These are phyloP conservation scores for Plasmopara viticola DNA, from an alignment of 352 stramenopile genomes.

Conservation along the genomic window DNA sequence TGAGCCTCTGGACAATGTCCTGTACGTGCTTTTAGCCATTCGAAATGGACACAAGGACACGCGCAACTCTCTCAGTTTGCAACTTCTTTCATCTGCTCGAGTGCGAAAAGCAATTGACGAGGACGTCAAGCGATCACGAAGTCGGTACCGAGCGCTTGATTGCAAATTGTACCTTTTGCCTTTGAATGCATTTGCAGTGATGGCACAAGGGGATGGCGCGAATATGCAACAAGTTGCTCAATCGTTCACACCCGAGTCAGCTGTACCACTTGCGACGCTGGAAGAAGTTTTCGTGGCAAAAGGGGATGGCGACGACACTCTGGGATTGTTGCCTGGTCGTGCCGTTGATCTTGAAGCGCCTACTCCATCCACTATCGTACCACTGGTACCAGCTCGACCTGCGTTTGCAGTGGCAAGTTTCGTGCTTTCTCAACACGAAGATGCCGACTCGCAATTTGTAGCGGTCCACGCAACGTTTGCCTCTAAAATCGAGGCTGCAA, in stretches of 20 bases:
- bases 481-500: constrained; percentile 44
- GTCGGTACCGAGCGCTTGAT: background rate
- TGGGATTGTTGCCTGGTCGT: constrained; percentile 3
- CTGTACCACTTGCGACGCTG: constrained; percentile 30
- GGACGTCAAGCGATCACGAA: constrained; percentile 5
- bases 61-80: constrained; percentile 25
- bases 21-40: constrained; percentile 31
- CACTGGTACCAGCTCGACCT: background rate
- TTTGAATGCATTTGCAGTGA: constrained; percentile 35
- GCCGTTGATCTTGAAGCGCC: background rate
- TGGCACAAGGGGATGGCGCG: constrained; percentile 22
- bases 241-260: background rate
- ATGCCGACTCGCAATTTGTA: constrained; percentile 32
- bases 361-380: constrained; percentile 3
- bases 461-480: constrained; percentile 40
- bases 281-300: constrained; percentile 12
- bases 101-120: constrained; percentile 14
- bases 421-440: constrained; percentile 44
- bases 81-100: constrained; percentile 14
- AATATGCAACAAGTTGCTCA: too few relatives aligned
- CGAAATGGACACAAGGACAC: constrained; percentile 1
- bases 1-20: constrained; percentile 19
- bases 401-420: constrained; percentile 50
- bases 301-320: background rate
- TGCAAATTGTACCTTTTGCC: constrained; percentile 26